A percentile compares a stretch with the other conserved stretches of the same genome.
These are phyloP conservation scores for Trichoderma harzianum DNA, from an alignment of 2,329 filamentous ascomycete species.

Conservation along the genomic window DNA sequence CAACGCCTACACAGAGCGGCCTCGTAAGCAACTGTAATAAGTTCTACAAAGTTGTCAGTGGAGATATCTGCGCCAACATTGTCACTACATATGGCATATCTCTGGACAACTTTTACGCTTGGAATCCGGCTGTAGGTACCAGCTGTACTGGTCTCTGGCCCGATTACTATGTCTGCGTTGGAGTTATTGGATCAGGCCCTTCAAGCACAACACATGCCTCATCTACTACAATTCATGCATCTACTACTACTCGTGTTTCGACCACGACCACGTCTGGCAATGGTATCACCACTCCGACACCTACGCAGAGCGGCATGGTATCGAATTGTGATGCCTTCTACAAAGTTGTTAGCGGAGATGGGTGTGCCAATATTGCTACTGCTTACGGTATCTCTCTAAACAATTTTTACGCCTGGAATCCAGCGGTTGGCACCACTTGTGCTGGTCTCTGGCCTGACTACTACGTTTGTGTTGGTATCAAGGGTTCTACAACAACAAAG, in stretches of 20 bases:
- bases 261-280: too few relatives aligned
- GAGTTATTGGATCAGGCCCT: neutral
- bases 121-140: neutral
- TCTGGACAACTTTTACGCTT: neutral
- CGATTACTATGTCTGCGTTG: neutral
- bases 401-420: neutral
- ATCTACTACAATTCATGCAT: too few relatives aligned
- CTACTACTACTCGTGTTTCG: too few relatives aligned
- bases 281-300: neutral
- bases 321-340: neutral
- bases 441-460: neutral
- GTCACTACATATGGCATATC: neutral
- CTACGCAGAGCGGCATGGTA: neutral
- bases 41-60: neutral
- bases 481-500: too few relatives aligned
- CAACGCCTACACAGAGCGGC: neutral
- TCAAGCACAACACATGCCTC: too few relatives aligned
- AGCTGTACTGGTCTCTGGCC: neutral
- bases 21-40: neutral
- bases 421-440: neutral
- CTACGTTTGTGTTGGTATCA: neutral
- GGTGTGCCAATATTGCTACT: neutral
- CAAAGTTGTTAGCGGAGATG: neutral
- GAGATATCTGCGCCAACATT: neutral
- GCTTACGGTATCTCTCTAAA: neutral